Evolutionary conservation across 164 flowering plant genomes (phyloP).

Genomic region (Vitis vinifera): ASM3070453v1 NC_081814.1:3815501-3816000

Average conservation of each 20-base stretch:
- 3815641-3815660: constrained; percentile 89
- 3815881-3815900: constrained; percentile 41
- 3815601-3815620: constrained; percentile 36
- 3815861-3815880: constrained; percentile 79
- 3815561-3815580: constrained; percentile 25
- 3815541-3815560: constrained; percentile 17
- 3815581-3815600: constrained; percentile 25
- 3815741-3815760: constrained; percentile 71
- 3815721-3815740: constrained; percentile 84
- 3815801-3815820: constrained; percentile 28
- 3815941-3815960: constrained; percentile 17
- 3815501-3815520: constrained; percentile 45
- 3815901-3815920: constrained; percentile 25
- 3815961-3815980: constrained; percentile 44
- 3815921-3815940: constrained; percentile 30
- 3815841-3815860: constrained; percentile 92
- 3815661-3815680: constrained; percentile 84
- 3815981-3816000: constrained; percentile 72
- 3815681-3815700: constrained; percentile 83
- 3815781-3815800: constrained; percentile 21
- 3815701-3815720: constrained; percentile 80
- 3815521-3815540: constrained; percentile 14
- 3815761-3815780: constrained; percentile 50
- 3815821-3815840: constrained; percentile 64
- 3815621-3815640: constrained; percentile 69